These are phyloP conservation scores for Byssothecium circinans DNA, from an alignment of 2,329 filamentous ascomycete species.

Conservation along the genomic window DNA sequence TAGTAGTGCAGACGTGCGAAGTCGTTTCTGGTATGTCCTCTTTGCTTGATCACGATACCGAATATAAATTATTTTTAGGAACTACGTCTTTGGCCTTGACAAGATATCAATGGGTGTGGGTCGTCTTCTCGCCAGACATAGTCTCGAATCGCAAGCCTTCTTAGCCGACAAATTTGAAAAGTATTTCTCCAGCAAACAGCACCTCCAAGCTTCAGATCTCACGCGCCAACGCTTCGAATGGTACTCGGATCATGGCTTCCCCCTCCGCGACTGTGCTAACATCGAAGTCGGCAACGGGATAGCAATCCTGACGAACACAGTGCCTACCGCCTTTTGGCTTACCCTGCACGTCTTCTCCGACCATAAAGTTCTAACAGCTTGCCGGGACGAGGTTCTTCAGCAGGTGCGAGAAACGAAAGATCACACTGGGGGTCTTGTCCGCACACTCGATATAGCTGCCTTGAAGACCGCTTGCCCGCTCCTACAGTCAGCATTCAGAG, in stretches of 20 bases:
- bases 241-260: conserved; percentile 20
- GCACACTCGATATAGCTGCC: conserved; percentile 8
- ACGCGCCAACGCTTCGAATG: conserved; percentile 34
- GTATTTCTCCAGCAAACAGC: conserved; percentile 42
- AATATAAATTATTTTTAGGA: conserved; percentile 7
- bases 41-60: background rate
- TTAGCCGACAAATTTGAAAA: conserved; percentile 23
- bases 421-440: background rate
- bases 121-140: conserved; percentile 20
- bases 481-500: conserved; percentile 44
- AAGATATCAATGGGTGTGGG: conserved; percentile 2
- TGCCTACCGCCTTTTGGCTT: conserved; percentile 44
- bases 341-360: conserved; percentile 39
- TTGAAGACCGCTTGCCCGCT: conserved; percentile 40
- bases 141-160: conserved; percentile 16
- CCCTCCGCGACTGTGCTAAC: conserved; percentile 39
- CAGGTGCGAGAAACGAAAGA: background rate
- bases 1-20: conserved; percentile 27
- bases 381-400: conserved; percentile 23
- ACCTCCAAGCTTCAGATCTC: conserved; percentile 37
- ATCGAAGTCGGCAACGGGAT: conserved; percentile 42
- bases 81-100: conserved; percentile 13
- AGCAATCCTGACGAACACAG: conserved; percentile 44
- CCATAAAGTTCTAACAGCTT: conserved; percentile 29
- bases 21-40: conserved; percentile 36